Evolutionary conservation across 2,329 filamentous ascomycete species (phyloP), one percentile per base, ranked within the genome.

Genomic region (Fusarium hainanense): DNA sequence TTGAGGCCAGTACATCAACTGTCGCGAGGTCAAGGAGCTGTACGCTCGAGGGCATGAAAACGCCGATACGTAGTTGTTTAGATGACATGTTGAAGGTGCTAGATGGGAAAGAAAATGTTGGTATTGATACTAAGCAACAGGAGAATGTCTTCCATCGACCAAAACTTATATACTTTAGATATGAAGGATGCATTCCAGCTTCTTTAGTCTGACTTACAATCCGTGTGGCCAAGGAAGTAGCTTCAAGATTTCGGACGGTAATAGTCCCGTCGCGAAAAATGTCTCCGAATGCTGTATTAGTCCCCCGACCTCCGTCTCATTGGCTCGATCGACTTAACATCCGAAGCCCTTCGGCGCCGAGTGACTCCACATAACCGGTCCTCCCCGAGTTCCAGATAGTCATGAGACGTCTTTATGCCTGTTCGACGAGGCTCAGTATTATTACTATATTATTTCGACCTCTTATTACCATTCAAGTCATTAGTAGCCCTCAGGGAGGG

Each of bases 21-120:
- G 82, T 82, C 12, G 85, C 85, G 7, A 80, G 71, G 73, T 88
- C 86, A 20, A 88, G 82, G 11, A 85, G 75, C 66, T 88, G 85
- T 13, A 80, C 79, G 3, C 79, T 78, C 4, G 70, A 65, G 3
- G 85, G 84, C 50, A 87, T 77, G 73, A 85, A 87, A 58, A 88
- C 84, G 23, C 85, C 86, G 50, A 88, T 80, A 43, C 75, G 80
- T 61, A 87, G 58, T 40, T 65, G 63, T 32, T 70, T 65, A 8
- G 58, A 66, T 25, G 58, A 21, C 73, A 75, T 75, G 16, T n/a
- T 28, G 11, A 52, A 42, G 13, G 40, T 42, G 21, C 11, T 21
- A n/a, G n/a, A 20, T 12, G 10, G 16, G 11, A 56, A 23, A 7
- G 14, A 20, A 21, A n/a, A 23, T 27, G 7, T 25, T 5, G 9